Percentiles rank a stretch among this genome's conserved stretches.
Evolutionary conservation across 2,329 filamentous ascomycete species (phyloP).

Genomic region (Herpomyces periplanetae): DNA sequence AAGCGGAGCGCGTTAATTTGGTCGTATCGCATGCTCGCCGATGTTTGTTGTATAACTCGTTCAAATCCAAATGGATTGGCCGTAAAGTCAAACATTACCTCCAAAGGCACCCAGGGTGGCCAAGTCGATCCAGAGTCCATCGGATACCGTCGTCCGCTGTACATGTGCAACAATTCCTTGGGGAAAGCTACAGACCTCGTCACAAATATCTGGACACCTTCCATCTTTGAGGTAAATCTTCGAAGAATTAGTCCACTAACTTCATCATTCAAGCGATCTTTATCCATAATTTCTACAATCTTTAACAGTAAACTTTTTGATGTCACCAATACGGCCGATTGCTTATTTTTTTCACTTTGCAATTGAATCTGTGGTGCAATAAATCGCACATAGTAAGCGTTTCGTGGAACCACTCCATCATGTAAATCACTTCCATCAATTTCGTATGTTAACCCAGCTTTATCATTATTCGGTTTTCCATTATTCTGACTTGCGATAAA

Average conservation of each 20-base stretch:
- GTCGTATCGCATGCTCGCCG: conserved; percentile 67
- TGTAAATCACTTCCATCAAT: conserved; percentile 34
- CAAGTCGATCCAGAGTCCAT: conserved; percentile 46
- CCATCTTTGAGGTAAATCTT: conserved; percentile 73
- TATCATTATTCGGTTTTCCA: conserved; percentile 8
- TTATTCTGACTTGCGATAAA: conserved; percentile 17
- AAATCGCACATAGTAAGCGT: conserved; percentile 67
- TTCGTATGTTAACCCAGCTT: conserved; percentile 6
- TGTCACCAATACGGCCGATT: conserved; percentile 78
- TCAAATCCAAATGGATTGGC: conserved; percentile 79
- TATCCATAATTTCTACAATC: conserved; percentile 91
- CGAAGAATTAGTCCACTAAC: conserved; percentile 84
- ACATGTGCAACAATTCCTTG: conserved; percentile 51
- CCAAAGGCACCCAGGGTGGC: conserved; percentile 93
- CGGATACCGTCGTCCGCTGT: conserved; percentile 73
- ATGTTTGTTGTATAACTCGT: conserved; percentile 81
- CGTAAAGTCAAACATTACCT: conserved; percentile 79
- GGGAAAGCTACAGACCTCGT: conserved; percentile 68
- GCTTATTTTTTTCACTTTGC: conserved; percentile 89
- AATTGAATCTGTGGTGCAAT: conserved; percentile 93
- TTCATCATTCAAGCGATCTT: conserved; percentile 53
- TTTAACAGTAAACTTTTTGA: conserved; percentile 95
- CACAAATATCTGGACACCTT: conserved; percentile 91
- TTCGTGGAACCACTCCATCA: conserved; percentile 55
- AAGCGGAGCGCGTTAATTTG: conserved; percentile 90